Evolutionary conservation across 2,329 filamentous ascomycete species (phyloP).

Genomic region (Beauveria sp.): DNA sequence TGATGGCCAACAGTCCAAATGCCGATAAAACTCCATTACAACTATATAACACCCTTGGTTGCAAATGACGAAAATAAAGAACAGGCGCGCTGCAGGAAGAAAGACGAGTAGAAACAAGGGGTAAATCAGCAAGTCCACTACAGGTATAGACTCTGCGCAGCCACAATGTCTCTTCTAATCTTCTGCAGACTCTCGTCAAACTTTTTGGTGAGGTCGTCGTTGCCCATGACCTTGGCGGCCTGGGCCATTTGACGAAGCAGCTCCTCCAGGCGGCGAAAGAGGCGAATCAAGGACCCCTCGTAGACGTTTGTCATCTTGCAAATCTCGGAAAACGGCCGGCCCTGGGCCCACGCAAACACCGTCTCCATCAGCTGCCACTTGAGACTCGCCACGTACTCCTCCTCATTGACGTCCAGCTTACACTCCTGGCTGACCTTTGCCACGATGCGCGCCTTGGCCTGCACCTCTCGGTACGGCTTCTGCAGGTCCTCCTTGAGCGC

Average conservation of each 20-base stretch:
- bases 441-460: conserved; percentile 77
- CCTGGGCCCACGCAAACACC: conserved; percentile 84
- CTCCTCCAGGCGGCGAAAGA: conserved; percentile 93
- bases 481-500: conserved; percentile 75
- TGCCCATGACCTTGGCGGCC: conserved; percentile 96
- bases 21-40: conserved; percentile 6
- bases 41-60: conserved; percentile 5
- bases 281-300: conserved; percentile 89
- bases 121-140: conserved; percentile 33
- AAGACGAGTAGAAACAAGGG: neutral
- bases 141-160: conserved; percentile 87
- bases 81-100: neutral
- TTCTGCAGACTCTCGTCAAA: conserved; percentile 82
- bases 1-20: neutral
- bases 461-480: conserved; percentile 80
- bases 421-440: conserved; percentile 93
- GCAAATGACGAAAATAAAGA: conserved; percentile 11
- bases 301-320: conserved; percentile 99
- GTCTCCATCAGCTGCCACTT: conserved; percentile 98
- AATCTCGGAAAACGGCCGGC: conserved; percentile 83
- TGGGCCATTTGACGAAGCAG: conserved; percentile 90
- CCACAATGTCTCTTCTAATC: conserved; percentile 88
- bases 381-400: conserved; percentile 83
- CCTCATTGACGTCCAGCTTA: conserved; percentile 89
- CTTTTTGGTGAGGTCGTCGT: conserved; percentile 83